These are phyloP conservation scores for Rhododendron williamsianum DNA, from an alignment of 148 eudicot genomes.

Conservation along the genomic window DNA sequence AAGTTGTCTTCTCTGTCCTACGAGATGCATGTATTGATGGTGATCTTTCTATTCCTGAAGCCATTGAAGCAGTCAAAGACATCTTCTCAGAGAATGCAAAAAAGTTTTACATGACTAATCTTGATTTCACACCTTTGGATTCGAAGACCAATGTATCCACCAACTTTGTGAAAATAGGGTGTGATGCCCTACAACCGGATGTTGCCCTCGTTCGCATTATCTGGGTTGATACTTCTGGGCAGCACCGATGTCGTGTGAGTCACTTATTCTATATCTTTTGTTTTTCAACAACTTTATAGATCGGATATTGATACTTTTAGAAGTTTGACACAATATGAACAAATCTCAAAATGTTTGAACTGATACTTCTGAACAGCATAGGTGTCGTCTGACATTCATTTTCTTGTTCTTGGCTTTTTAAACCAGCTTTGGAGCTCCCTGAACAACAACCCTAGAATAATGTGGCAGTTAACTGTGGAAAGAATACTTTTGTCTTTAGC, in stretches of 20 bases:
- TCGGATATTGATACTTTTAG: background rate
- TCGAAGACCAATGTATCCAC: slow-evolving; percentile 18
- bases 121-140: slow-evolving; percentile 18
- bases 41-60: slow-evolving; percentile 81
- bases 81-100: slow-evolving; percentile 77
- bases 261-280: background rate
- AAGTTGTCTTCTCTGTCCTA: slow-evolving; percentile 77
- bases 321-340: background rate
- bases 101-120: slow-evolving; percentile 54
- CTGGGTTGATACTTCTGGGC: slow-evolving; percentile 94
- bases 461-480: background rate
- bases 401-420: background rate
- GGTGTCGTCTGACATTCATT: background rate
- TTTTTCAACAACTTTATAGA: background rate
- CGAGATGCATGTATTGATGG: slow-evolving; percentile 76
- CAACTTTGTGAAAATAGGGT: slow-evolving; percentile 16
- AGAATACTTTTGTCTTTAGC: background rate
- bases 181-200: slow-evolving; percentile 33
- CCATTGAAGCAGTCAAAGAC: slow-evolving; percentile 76
- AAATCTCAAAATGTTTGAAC: background rate
- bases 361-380: background rate
- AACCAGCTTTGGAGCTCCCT: background rate
- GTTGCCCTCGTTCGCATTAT: slow-evolving; percentile 58
- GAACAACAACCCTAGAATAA: background rate
- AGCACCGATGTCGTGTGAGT: slow-evolving; percentile 91